phyloP scores from a whole-genome alignment of 148 eudicot species.

The Vaccinium darrowii region DNA sequence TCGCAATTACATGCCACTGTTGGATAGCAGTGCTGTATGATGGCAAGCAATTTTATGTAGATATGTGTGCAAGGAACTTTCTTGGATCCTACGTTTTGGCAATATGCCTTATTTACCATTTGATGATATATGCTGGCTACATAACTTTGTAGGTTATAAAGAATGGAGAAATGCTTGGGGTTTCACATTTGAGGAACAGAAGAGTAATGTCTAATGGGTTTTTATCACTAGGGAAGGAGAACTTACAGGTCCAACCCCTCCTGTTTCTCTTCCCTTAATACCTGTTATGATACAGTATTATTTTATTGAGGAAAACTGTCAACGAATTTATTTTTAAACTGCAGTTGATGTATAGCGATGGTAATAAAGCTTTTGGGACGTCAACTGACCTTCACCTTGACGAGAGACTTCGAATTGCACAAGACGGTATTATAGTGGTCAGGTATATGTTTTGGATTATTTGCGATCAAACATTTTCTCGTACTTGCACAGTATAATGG shows the following conservation, averaged over 20 bases:
- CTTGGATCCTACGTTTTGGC: neutral
- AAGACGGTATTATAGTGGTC: slow-evolving; percentile 87
- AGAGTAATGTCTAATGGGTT: slow-evolving; percentile 88
- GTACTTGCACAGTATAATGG: slow-evolving; percentile 12
- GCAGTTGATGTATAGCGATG: slow-evolving; percentile 98
- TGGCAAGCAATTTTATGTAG: neutral
- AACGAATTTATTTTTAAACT: slow-evolving; percentile 22
- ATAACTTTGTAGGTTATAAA: slow-evolving; percentile 69
- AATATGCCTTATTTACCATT: neutral
- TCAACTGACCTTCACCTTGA: slow-evolving; percentile 84
- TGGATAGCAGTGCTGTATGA: slow-evolving; percentile 8
- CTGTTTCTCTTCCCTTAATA: neutral
- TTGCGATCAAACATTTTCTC: neutral
- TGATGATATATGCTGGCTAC: neutral
- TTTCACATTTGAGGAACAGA: slow-evolving; percentile 89
- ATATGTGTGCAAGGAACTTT: neutral
- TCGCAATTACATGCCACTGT: neutral
- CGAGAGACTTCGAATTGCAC: slow-evolving; percentile 84
- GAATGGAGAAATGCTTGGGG: slow-evolving; percentile 99
- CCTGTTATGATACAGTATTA: neutral
- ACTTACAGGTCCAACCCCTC: slow-evolving; percentile 62
- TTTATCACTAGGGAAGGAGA: slow-evolving; percentile 84
- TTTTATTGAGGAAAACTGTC: slow-evolving; percentile 16
- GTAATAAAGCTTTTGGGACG: slow-evolving; percentile 98
- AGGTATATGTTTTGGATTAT: slow-evolving; percentile 44